phyloP scores from a whole-genome alignment of 2,329 filamentous ascomycete genomes.

The Colletotrichum shisoi region DNA sequence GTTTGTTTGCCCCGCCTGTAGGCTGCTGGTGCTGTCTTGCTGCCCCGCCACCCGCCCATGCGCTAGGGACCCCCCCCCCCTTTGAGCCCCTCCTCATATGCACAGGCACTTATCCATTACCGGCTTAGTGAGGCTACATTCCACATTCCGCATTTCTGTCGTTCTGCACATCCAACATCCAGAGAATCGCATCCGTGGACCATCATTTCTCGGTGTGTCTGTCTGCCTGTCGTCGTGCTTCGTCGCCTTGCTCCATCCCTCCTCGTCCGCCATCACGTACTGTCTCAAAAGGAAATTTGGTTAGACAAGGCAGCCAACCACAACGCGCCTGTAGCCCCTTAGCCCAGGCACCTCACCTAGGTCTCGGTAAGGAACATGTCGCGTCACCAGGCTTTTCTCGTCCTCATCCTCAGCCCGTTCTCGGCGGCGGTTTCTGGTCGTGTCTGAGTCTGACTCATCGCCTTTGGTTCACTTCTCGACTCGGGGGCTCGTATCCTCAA shows the following conservation, averaged over 20 bases:
- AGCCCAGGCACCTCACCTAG: not conserved
- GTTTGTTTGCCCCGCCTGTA: not conserved
- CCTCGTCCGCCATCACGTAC: not conserved
- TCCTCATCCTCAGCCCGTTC: not conserved
- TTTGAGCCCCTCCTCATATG: not conserved
- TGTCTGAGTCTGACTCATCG: constrained; percentile 2
- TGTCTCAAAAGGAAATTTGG: not conserved
- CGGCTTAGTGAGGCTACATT: constrained; percentile 1
- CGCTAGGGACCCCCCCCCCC: not conserved
- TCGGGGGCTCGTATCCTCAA: not conserved
- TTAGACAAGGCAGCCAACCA: not conserved
- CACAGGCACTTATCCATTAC: not conserved
- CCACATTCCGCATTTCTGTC: not conserved
- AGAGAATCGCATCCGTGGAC: not conserved
- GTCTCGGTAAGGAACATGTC: not conserved
- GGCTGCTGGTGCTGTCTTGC: too few species aligned
- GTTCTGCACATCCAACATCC: not conserved
- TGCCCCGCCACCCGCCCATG: not conserved
- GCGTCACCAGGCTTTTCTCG: not conserved
- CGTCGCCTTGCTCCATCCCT: not conserved
- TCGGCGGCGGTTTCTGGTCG: not conserved
- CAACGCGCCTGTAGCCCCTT: not conserved
- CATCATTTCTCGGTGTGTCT: constrained; percentile 17
- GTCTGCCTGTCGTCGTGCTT: not conserved
- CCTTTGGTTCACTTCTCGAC: too few species aligned